phyloP scores from a whole-genome alignment of 257 asterid species.

The Solanum rostratum region DNA sequence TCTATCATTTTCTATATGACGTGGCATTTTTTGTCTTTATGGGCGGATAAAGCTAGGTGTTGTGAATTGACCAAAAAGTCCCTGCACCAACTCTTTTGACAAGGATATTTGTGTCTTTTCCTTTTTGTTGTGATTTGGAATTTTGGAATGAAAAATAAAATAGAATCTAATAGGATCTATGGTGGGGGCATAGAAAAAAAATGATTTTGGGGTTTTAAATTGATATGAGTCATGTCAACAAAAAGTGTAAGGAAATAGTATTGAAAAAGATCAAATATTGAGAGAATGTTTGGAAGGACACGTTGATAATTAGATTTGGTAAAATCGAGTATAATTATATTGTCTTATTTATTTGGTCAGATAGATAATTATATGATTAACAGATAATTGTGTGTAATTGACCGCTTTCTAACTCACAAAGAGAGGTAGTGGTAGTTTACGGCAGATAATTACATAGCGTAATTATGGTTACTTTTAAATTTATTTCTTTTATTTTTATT shows the following conservation, averaged over 20 bases:
- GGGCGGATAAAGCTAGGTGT: neutral
- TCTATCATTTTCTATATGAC: neutral
- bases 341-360: too few relatives aligned
- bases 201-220: neutral
- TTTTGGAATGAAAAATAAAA: neutral
- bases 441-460: too few relatives aligned
- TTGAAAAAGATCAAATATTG: neutral
- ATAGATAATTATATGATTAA: too few relatives aligned
- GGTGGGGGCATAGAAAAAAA: neutral
- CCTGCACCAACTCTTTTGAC: neutral
- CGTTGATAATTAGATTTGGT: too few relatives aligned
- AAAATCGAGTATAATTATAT: too few relatives aligned
- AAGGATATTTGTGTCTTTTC: neutral
- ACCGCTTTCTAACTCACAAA: too few relatives aligned
- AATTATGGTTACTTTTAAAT: too few relatives aligned
- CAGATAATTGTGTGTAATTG: too few relatives aligned
- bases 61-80: neutral
- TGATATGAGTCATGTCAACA: neutral
- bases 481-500: too few relatives aligned
- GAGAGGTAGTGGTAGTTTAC: too few relatives aligned
- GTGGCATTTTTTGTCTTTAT: neutral
- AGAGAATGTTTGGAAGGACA: too few relatives aligned
- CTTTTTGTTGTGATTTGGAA: neutral
- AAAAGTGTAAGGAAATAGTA: neutral
- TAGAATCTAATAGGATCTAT: neutral